Base-by-base conservation (phyloP, 257 asterid genomes). In the Thymus quinquecostatus region DNA sequence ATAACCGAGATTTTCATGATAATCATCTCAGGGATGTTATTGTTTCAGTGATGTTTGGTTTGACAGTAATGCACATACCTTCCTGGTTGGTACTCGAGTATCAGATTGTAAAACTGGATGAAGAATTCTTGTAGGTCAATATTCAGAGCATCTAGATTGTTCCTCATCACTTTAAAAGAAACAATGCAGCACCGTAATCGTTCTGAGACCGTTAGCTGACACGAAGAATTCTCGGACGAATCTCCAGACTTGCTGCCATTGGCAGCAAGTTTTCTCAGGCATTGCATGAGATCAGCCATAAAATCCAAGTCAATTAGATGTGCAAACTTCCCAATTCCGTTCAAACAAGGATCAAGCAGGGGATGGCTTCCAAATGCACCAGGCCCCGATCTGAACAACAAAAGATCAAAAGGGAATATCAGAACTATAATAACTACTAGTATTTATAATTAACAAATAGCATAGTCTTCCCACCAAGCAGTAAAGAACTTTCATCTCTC, bases 81-180 rank as follows among this genome's bases (percentile, higher is more conserved):
- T 86, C 94, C 99, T 8, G 96, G 96, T 50, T 92, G 84, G 67
- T 88, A 92, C 73, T 95, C 98, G 6, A 95, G 88, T 81, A 95
- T 78, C 72, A 92, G 85, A 77, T 87, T 87, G 82, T 95, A 95
- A 51, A 95, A 86, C 70, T 88, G 96, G 77, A 85, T 86, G 82
- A 80, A 89, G 81, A 92, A 95, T 54, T 89, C 96, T 62, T 89
- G 99, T 41, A 95, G 80, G 82, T 95, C 99, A 75, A 95, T 84
- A 79, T 95, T 95, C 64, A 95, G 84, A 60, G 99, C 99, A 75
- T 95, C 99, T 61, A 92, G 87, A 78, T 95, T 92, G 85, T 68
- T 89, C 82, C 82, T 83, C 99, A 92, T 95, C 73, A 95, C 93
- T 84, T 85, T 92, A 60, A 92, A 95, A 65, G 99, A 96, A 56